These are phyloP conservation scores for Pulveroboletus sp. DNA, from an alignment of 768 basidiomycete species.

Conservation along the genomic window DNA sequence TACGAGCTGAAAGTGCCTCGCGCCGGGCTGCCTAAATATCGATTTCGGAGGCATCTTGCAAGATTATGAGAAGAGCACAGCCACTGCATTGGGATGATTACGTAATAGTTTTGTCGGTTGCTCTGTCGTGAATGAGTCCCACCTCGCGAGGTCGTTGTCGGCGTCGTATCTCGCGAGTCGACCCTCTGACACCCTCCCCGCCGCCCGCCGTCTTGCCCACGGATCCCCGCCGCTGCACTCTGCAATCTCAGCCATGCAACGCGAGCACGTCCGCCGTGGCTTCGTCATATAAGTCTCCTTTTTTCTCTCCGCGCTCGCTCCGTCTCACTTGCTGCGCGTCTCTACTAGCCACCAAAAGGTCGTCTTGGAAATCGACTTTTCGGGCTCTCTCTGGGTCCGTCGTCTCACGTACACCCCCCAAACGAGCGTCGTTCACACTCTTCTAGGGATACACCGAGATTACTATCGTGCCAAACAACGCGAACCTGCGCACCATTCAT, in stretches of 20 bases:
- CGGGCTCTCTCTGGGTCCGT: slow-evolving; percentile 79
- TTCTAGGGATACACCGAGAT: slow-evolving; percentile 89
- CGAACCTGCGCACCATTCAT: slow-evolving; percentile 77
- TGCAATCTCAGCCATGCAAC: slow-evolving; percentile 49
- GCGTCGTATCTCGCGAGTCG: too few species aligned
- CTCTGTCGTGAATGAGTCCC: slow-evolving; percentile 25
- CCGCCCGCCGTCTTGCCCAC: neutral
- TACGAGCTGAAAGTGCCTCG: slow-evolving; percentile 94
- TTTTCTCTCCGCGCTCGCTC: slow-evolving; percentile 14
- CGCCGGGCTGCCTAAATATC: slow-evolving; percentile 84
- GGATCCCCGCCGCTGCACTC: too few species aligned
- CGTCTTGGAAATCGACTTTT: slow-evolving; percentile 89
- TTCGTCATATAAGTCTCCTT: slow-evolving; percentile 82
- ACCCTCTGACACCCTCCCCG: neutral
- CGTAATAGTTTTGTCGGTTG: slow-evolving; percentile 29
- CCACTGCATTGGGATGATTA: slow-evolving; percentile 17
- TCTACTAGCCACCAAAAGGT: slow-evolving; percentile 96
- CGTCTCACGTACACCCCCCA: slow-evolving; percentile 21
- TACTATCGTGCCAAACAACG: slow-evolving; percentile 76
- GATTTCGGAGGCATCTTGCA: slow-evolving; percentile 79
- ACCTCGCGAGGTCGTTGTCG: too few species aligned
- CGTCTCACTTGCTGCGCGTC: slow-evolving; percentile 46
- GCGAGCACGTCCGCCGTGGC: slow-evolving; percentile 75
- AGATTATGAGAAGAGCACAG: slow-evolving; percentile 2
- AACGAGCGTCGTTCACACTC: slow-evolving; percentile 17